Evolutionary conservation across 179 eudicot genomes (phyloP).

Genomic region (Heliamphora pulchella): DNA sequence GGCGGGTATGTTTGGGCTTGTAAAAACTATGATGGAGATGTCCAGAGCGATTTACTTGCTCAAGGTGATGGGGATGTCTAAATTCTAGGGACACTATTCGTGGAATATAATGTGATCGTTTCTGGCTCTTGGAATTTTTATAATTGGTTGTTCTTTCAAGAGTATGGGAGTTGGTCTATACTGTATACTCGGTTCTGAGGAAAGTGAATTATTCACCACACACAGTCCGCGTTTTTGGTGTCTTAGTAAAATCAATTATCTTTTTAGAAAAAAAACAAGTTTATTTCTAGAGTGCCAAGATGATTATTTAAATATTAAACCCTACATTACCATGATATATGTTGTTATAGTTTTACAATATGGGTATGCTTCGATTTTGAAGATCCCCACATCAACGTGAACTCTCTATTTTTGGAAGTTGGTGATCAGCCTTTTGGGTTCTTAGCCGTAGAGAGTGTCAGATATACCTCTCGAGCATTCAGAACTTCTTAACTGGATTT

Average conservation of each 20-base stretch:
- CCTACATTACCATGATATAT: neutral
- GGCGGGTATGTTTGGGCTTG: conserved; percentile 99
- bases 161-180: neutral
- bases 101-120: conserved; percentile 1
- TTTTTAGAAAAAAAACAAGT: neutral
- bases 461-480: neutral
- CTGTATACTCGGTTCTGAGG: neutral
- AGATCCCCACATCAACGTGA: neutral
- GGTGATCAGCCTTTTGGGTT: neutral
- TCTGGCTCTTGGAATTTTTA: neutral
- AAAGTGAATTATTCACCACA: neutral
- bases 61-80: conserved; percentile 50
- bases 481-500: neutral
- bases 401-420: neutral
- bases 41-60: conserved; percentile 97
- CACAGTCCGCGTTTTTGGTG: neutral
- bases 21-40: conserved; percentile 98
- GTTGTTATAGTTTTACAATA: neutral
- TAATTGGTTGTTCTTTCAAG: neutral
- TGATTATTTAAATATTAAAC: neutral
- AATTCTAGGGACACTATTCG: neutral
- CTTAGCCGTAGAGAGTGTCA: neutral
- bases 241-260: neutral
- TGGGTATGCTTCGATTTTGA: neutral
- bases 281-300: neutral